Percentiles rank a stretch among this genome's conserved stretches.
Conservation (phyloP, 805 yeast species). For the Priceomyces carsonii region DNA sequence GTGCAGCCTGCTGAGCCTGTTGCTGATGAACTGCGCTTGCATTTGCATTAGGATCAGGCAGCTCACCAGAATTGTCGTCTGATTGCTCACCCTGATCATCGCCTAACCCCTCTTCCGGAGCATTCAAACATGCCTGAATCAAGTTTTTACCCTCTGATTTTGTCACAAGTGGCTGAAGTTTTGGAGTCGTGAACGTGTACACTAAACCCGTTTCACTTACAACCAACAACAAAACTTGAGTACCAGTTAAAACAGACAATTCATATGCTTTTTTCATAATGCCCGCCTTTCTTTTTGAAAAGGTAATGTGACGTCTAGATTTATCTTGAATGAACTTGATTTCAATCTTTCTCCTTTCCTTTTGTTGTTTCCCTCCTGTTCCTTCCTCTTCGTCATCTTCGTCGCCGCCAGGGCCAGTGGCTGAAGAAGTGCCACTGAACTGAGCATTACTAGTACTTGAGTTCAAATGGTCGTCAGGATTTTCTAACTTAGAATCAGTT, state of each 20-base stretch:
- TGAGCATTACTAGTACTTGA: constrained; percentile 11
- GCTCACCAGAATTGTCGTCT: constrained; percentile 46
- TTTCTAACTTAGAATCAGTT: constrained; percentile 41
- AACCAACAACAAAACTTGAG: constrained; percentile 91
- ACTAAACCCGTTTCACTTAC: constrained; percentile 99
- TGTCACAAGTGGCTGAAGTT: constrained; percentile 95
- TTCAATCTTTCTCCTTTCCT: constrained; percentile 85
- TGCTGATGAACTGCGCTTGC: constrained; percentile 21
- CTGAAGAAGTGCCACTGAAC: constrained; percentile 22
- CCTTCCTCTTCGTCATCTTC: constrained; percentile 55
- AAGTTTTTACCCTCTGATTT: constrained; percentile 96
- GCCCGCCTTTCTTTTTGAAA: constrained; percentile 97
- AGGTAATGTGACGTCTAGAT: constrained; percentile 96
- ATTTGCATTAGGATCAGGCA: constrained; percentile 42
- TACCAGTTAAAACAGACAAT: constrained; percentile 92
- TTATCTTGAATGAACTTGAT: constrained; percentile 97
- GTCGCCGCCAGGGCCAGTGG: constrained; percentile 33
- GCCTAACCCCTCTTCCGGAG: constrained; percentile 82
- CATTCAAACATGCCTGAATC: constrained; percentile 95
- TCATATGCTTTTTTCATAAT: constrained; percentile 99
- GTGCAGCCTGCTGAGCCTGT: constrained; percentile 24
- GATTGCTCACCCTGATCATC: constrained; percentile 60
- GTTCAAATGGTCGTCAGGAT: constrained; percentile 20
- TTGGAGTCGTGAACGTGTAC: constrained; percentile 98
- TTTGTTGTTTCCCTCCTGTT: constrained; percentile 48